Conservation (phyloP, 2,329 filamentous ascomycete genomes). For the Fusarium citri region DNA sequence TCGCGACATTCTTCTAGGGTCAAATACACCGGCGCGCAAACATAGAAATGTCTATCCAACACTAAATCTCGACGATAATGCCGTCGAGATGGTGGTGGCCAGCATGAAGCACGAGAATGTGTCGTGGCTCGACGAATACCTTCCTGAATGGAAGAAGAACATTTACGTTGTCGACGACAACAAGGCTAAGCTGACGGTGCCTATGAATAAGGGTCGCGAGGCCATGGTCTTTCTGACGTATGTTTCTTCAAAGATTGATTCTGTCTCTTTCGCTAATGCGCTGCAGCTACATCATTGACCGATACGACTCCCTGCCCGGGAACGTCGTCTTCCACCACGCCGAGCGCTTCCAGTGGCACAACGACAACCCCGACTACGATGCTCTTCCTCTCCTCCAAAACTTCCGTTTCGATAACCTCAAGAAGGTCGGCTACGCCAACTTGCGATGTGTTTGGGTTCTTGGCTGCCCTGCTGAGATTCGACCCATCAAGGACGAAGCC, state of each 20-base stretch:
- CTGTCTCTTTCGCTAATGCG: constrained; percentile 11
- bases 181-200: constrained; percentile 59
- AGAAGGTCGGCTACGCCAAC: constrained; percentile 68
- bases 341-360: constrained; percentile 64
- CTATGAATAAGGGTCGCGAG: constrained; percentile 63
- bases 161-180: constrained; percentile 67
- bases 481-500: constrained; percentile 53
- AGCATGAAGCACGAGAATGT: constrained; percentile 50
- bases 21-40: constrained; percentile 26
- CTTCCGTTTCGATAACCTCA: constrained; percentile 63
- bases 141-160: constrained; percentile 62
- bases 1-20: constrained; percentile 39
- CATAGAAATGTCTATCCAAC: constrained; percentile 28
- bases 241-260: constrained; percentile 6
- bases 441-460: constrained; percentile 69
- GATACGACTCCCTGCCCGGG: constrained; percentile 59
- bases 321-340: constrained; percentile 62
- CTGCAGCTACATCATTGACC: constrained; percentile 60
- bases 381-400: constrained; percentile 62
- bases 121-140: constrained; percentile 56
- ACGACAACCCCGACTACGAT: constrained; percentile 65
- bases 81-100: constrained; percentile 51
- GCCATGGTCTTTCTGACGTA: constrained; percentile 65
- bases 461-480: constrained; percentile 65
- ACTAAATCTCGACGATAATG: constrained; percentile 42